Evolutionary conservation across 148 eudicot species (phyloP), one percentile per base, ranked within the genome.

Genomic region (Rhododendron williamsianum): DNA sequence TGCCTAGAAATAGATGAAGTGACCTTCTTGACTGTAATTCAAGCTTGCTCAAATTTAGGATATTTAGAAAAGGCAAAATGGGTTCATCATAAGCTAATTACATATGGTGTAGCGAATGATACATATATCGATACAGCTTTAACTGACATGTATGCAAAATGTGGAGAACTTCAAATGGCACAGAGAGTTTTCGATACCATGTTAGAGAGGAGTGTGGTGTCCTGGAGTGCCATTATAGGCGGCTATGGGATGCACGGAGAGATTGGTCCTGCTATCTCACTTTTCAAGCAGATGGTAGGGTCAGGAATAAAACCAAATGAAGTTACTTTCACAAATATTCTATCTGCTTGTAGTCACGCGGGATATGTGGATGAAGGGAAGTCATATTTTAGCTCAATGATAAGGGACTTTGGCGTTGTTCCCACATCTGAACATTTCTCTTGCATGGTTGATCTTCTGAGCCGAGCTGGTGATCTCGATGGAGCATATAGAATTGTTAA

Each of bases 341-440:
- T 93, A 23, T 93, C 91, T 78, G 95, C 93, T 49, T 93, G 93
- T 81, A 91, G 92, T 82, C 95, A 93, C 86, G 91, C 91, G 33
- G 95, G 95, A 46, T 85, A 81, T 85, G 88, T 93, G 21, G 89
- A 90, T 33, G 83, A 90, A 65, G 95, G 91, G 46, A 90, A 91
- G 86, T 81, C 60, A 51, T 89, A 84, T 81, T 93, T 90, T 69
- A 85, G 88, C 72, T 86, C 88, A 56, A 88, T 90, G 95, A 81
- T 56, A 56, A 89, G n/a, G 33, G 91, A 89, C 80, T 90, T 89
- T 65, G 91, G 89, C 12, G 60, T 90, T 85, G 81, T 60, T 76
- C 95, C 92, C 13, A 87, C 85, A 35, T 78, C 77, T 0, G 93
- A 93, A 84, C 95, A 93, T 86, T 89, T 85, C 84, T 90, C 91